Conservation (phyloP, 768 basidiomycete genomes). For the Tricholoma sp. region DNA sequence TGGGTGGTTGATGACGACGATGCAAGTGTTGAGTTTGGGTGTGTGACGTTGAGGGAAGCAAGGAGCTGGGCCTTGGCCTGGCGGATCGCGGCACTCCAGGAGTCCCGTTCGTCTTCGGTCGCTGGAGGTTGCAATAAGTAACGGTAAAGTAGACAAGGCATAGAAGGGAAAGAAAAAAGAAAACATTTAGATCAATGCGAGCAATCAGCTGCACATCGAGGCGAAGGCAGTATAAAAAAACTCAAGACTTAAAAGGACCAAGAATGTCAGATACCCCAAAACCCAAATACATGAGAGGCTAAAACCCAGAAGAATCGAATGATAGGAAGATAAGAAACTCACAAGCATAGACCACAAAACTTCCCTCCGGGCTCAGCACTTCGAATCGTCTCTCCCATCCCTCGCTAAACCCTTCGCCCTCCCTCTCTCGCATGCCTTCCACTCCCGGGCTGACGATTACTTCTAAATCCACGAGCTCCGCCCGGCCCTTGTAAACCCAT, state of each 20-base stretch:
- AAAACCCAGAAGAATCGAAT: neutral
- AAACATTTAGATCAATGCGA: too few relatives aligned
- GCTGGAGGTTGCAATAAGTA: slow-evolving; percentile 25
- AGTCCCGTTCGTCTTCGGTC: slow-evolving; percentile 50
- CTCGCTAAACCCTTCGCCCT: slow-evolving; percentile 20
- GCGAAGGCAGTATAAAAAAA: too few relatives aligned
- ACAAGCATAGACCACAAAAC: slow-evolving; percentile 74
- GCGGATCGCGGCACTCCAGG: slow-evolving; percentile 66
- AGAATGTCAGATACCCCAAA: neutral
- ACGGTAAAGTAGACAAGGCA: neutral
- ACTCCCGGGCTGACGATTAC: slow-evolving; percentile 51
- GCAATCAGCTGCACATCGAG: too few relatives aligned
- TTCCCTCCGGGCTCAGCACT: slow-evolving; percentile 70
- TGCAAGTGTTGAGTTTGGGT: slow-evolving; percentile 78
- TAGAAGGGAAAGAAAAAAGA: neutral
- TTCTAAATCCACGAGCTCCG: slow-evolving; percentile 70
- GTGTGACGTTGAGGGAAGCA: slow-evolving; percentile 61
- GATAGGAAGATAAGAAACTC: too few relatives aligned
- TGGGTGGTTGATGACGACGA: slow-evolving; percentile 74
- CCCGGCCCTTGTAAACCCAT: slow-evolving; percentile 70
- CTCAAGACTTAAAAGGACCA: neutral
- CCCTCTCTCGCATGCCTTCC: neutral
- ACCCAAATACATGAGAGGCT: neutral
- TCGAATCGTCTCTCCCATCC: slow-evolving; percentile 62
- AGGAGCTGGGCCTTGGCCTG: slow-evolving; percentile 68